Evolutionary conservation across 805 yeast species (phyloP).

Genomic region (Yarrowia sp.): DNA sequence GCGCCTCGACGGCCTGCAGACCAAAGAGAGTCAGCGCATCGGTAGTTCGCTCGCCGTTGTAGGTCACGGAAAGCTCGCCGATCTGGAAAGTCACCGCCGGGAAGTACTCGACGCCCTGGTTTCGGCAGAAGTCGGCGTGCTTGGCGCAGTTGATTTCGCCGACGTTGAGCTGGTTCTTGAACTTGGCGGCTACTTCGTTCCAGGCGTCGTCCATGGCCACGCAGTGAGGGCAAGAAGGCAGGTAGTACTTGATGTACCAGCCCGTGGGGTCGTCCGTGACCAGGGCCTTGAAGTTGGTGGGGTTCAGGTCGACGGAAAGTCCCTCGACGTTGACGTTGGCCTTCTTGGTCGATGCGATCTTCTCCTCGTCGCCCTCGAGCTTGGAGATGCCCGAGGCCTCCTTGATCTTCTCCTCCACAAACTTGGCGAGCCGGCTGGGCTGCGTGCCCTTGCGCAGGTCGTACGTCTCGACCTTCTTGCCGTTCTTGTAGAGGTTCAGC

Average conservation of each 20-base stretch:
- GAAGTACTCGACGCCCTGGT: conserved; percentile 36
- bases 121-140: conserved; percentile 38
- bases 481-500: conserved; percentile 56
- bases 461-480: conserved; percentile 34
- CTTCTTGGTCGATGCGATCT: conserved; percentile 24
- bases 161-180: conserved; percentile 40
- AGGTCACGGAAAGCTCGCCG: conserved; percentile 30
- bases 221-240: conserved; percentile 45
- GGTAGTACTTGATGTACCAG: conserved; percentile 45
- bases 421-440: conserved; percentile 27
- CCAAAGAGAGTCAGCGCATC: conserved; percentile 35
- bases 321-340: conserved; percentile 39
- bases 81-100: conserved; percentile 30
- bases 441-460: conserved; percentile 21
- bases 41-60: conserved; percentile 29
- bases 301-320: conserved; percentile 36
- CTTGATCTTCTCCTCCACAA: conserved; percentile 13
- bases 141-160: conserved; percentile 45
- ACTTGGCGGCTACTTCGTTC: conserved; percentile 38
- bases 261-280: conserved; percentile 41
- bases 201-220: conserved; percentile 41
- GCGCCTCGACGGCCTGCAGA: conserved; percentile 38
- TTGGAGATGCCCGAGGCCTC: conserved; percentile 6
- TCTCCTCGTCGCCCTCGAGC: conserved; percentile 26
- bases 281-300: conserved; percentile 38